Evolutionary conservation across 2,329 filamentous ascomycete species (phyloP).

Genomic region (Chaetomiaceae sp.): DNA sequence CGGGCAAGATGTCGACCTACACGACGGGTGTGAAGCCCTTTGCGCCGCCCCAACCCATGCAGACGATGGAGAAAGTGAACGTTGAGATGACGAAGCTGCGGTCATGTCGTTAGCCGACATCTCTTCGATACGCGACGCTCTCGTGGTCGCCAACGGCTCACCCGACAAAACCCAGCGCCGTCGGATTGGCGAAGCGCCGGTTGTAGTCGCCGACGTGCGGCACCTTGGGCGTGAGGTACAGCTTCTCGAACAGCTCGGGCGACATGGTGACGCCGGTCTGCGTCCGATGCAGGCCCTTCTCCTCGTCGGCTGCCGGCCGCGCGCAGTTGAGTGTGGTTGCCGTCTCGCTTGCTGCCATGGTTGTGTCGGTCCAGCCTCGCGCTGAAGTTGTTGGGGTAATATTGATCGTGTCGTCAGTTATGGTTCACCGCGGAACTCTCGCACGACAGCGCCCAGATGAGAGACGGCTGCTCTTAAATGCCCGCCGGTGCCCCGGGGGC

Average conservation of each 20-base stretch:
- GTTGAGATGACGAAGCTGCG: constrained; percentile 34
- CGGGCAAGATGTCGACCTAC: constrained; percentile 20
- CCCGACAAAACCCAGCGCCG: constrained; percentile 33
- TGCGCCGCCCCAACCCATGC: constrained; percentile 35
- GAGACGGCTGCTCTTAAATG: no score
- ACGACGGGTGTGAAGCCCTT: constrained; percentile 29
- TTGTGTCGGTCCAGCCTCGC: no score
- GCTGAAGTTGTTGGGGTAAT: no score
- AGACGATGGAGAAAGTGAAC: constrained; percentile 32
- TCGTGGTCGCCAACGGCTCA: no score
- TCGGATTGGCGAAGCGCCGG: constrained; percentile 34
- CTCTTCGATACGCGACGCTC: no score
- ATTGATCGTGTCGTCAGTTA: no score
- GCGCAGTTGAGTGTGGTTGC: constrained; percentile 1
- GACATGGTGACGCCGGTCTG: constrained; percentile 34
- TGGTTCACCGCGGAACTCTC: no score
- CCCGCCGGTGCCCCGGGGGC: no score
- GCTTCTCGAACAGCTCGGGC: constrained; percentile 35
- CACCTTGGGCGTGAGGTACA: constrained; percentile 35
- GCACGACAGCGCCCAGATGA: no score
- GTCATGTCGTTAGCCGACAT: background rate
- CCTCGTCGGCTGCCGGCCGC: constrained; percentile 24
- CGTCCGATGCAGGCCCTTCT: constrained; percentile 31
- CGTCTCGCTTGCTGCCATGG: constrained; percentile 7
- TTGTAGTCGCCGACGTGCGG: constrained; percentile 32